These are phyloP conservation scores for Scalesia atractyloides DNA, from an alignment of 129 eudicot genomes.

Conservation along the genomic window DNA sequence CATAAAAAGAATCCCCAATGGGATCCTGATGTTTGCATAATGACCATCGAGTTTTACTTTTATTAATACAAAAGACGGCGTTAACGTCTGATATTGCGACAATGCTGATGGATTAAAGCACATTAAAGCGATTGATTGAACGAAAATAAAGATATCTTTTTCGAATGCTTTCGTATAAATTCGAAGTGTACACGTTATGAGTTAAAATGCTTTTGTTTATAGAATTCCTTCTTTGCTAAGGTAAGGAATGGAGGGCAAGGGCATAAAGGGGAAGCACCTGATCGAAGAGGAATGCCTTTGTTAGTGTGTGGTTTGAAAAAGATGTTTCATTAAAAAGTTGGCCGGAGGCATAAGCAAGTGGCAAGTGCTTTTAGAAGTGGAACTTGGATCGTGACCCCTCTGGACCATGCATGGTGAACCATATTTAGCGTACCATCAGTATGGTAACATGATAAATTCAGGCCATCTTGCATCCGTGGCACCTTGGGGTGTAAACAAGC, in stretches of 20 bases:
- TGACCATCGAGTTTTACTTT: no score
- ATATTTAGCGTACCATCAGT: slow-evolving; percentile 28
- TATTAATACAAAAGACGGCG: no score
- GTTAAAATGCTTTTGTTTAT: not conserved
- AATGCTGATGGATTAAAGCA: not conserved
- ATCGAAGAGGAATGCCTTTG: slow-evolving; percentile 12
- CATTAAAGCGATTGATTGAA: not conserved
- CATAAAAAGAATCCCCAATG: no score
- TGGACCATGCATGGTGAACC: slow-evolving; percentile 37
- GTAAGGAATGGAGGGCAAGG: slow-evolving; percentile 10
- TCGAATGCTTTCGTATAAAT: not conserved
- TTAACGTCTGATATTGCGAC: not conserved
- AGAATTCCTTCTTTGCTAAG: slow-evolving; percentile 65
- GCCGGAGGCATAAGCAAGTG: slow-evolving; percentile 30
- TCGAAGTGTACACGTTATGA: slow-evolving; percentile 7
- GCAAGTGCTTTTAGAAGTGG: slow-evolving; percentile 40
- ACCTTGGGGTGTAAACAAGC: no score
- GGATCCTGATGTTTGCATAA: no score
- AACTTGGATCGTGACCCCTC: slow-evolving; percentile 30
- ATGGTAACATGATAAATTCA: slow-evolving; percentile 16
- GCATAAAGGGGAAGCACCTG: not conserved
- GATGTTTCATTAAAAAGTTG: slow-evolving; percentile 31
- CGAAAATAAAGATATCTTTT: slow-evolving; percentile 1
- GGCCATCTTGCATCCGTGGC: not conserved
- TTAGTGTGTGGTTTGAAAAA: slow-evolving; percentile 40